Base-by-base conservation (phyloP, 441 rosid genomes). In the Erodium trifolium region DNA sequence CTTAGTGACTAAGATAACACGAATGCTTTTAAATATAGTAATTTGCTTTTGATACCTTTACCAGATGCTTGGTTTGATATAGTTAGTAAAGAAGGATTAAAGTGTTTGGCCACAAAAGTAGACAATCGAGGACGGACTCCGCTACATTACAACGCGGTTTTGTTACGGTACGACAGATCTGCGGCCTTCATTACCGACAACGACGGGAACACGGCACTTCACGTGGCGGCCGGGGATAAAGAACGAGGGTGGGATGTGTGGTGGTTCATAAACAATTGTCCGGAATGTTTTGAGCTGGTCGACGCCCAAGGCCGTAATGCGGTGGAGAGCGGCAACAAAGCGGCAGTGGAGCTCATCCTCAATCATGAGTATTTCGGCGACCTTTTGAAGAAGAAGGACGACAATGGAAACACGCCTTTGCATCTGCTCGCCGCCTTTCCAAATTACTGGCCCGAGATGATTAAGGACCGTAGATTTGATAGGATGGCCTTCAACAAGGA, bases 61-160 rank as follows among this genome's bases (percentile, higher is more conserved):
- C 27, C 27, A 23, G 27, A 23, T 23, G 27, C 27, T 23, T 23
- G 27, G 27, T 23, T 0, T 23, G 0, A 23, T 23, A 23, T 23
- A 23, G 27, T 23, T 23, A 23, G 27, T 23, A 0, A 9, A 67
- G 12, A 66, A 65, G 41, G 49, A 43, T 11, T 12, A 11, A 23
- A 2, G 29, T 45, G 6, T 3, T 5, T 68, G 66, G 59, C 43
- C 47, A 18, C 5, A 16, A 35, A 57, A 70, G 55, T 0, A 19
- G 83, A 79, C 13, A 6, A 64, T 9, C 11, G 55, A 0, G 78
- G 78, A 0, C 49, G 78, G 78, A 66, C 77, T 2, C 75, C 82
- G 1, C 78, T 81, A 9, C 84, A 74, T 8, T 74, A 72, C 1
- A 73, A 70, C 1, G 67, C 78, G 5, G 68, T 27, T 29, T 60